Evolutionary conservation across 2,329 filamentous ascomycete genomes (phyloP).

Genomic region (Paecilomyces variotii): DNA sequence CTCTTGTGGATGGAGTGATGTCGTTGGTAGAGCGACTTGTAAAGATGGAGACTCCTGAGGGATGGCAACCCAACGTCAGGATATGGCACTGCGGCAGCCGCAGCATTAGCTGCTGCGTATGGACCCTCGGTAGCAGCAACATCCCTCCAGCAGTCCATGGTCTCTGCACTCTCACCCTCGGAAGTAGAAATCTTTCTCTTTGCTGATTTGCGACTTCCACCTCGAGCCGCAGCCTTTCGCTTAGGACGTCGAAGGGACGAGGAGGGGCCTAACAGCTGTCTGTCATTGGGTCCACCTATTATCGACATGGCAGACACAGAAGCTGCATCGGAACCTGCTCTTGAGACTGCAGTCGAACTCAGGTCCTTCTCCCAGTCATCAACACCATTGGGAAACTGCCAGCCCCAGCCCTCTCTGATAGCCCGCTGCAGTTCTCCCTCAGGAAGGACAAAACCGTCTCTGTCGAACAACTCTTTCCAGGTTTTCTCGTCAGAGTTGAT

Average conservation of each 20-base stretch:
- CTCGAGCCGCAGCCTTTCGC: constrained; percentile 40
- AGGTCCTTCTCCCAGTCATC: constrained; percentile 76
- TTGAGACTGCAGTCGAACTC: constrained; percentile 43
- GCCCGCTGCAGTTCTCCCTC: constrained; percentile 77
- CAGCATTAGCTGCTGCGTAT: constrained; percentile 72
- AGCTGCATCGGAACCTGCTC: constrained; percentile 32
- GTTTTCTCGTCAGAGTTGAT: constrained; percentile 89
- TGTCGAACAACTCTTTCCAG: constrained; percentile 88
- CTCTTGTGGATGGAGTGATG: constrained; percentile 83
- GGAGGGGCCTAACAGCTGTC: constrained; percentile 12
- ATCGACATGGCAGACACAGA: constrained; percentile 13
- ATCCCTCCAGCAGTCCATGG: constrained; percentile 40
- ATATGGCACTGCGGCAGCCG: constrained; percentile 72
- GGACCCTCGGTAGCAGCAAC: constrained; percentile 63
- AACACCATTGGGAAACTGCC: constrained; percentile 75
- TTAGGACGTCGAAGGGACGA: constrained; percentile 32
- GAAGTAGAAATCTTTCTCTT: constrained; percentile 48
- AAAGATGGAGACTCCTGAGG: constrained; percentile 78
- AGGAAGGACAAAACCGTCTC: constrained; percentile 70
- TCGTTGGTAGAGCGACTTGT: constrained; percentile 90
- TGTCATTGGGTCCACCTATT: constrained; percentile 16
- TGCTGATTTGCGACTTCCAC: constrained; percentile 44
- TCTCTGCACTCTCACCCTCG: constrained; percentile 31
- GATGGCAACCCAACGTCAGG: constrained; percentile 71
- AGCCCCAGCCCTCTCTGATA: constrained; percentile 90